Conservation (phyloP, 352 stramenopile genomes). For the Phytophthora multivora region DNA sequence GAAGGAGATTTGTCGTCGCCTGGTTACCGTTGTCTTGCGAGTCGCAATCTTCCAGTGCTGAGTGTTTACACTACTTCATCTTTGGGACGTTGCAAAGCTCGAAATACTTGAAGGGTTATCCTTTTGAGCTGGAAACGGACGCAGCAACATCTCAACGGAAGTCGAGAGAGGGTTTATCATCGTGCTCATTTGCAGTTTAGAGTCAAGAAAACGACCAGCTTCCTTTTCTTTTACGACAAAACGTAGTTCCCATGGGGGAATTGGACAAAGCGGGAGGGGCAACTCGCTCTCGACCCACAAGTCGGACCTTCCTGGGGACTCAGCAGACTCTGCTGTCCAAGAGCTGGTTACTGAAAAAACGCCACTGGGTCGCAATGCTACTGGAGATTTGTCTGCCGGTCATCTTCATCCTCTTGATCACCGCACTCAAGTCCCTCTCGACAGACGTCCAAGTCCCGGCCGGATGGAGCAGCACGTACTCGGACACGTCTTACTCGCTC, state of each 20-base stretch:
- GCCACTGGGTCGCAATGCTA: slow-evolving; percentile 53
- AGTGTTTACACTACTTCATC: slow-evolving; percentile 3
- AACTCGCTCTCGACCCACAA: slow-evolving; percentile 7
- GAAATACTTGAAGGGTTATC: slow-evolving; percentile 7
- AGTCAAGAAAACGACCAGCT: neutral
- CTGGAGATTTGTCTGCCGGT: slow-evolving; percentile 67
- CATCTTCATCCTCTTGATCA: slow-evolving; percentile 72
- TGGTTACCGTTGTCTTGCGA: neutral
- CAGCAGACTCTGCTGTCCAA: slow-evolving; percentile 67
- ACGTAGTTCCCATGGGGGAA: slow-evolving; percentile 11
- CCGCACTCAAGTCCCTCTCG: slow-evolving; percentile 52
- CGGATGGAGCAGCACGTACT: slow-evolving; percentile 55
- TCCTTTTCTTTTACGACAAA: no score
- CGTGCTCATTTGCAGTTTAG: slow-evolving; percentile 24
- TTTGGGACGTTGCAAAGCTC: neutral
- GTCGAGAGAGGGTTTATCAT: neutral
- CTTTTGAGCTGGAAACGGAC: slow-evolving; percentile 12
- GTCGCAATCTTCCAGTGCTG: slow-evolving; percentile 3
- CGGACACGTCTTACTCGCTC: slow-evolving; percentile 36
- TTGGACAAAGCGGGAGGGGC: slow-evolving; percentile 11
- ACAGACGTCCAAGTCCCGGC: slow-evolving; percentile 58
- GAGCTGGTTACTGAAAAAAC: slow-evolving; percentile 78
- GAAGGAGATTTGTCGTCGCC: neutral
- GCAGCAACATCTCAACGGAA: slow-evolving; percentile 6
- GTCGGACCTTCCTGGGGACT: slow-evolving; percentile 15